Base-by-base conservation (phyloP, 768 basidiomycete species). In the Termitomyces sp. region DNA sequence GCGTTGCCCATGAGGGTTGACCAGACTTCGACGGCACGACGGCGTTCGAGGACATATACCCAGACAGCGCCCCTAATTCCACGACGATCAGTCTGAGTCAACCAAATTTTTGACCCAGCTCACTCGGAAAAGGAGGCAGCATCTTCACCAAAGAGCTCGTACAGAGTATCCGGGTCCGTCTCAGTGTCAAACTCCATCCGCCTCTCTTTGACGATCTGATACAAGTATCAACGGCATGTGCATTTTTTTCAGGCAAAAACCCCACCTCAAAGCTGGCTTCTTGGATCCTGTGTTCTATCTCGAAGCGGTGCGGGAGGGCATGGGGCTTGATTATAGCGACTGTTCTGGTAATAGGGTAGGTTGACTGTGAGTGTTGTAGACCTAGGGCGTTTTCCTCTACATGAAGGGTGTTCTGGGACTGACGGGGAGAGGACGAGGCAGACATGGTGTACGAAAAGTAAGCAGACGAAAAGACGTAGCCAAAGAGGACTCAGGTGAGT, bases 151-250 rank as follows among this genome's bases (percentile, higher is more conserved):
- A 94, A 94, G 42, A 94, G 75, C 67, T 92, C 91, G 57, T 84
- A 87, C 57, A 92, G 79, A 1, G 86, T 84, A 37, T 92, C 92
- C 31, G 89, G 89, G 66, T 94, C 91, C 12, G 87, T 83, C 68
- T 93, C 92, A 15, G 85, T 82, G 68, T 93, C 91, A 67, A 94
- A 93, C 65, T 91, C 90, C 88, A 94, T 91, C 72, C 92, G 91
- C 20, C 92, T 77, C 72, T 93, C 92, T 73, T 94, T 94, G 61
- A 91, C 85, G 68, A 94, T 91, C 89, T 89, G 71, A 36, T 63
- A 47, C 62, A 62, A 25, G 31, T 57, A 52, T 52, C 64, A 57
- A 71, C 66, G 57, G 57, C 53, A 62, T 37, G 15, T 3, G 5
- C 17, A 40, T 46, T 47, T 60, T 54, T 60, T 61, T 60, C 63